phyloP scores from a whole-genome alignment of 371 early-diverging fungal species.

The Mortierella sp. region DNA sequence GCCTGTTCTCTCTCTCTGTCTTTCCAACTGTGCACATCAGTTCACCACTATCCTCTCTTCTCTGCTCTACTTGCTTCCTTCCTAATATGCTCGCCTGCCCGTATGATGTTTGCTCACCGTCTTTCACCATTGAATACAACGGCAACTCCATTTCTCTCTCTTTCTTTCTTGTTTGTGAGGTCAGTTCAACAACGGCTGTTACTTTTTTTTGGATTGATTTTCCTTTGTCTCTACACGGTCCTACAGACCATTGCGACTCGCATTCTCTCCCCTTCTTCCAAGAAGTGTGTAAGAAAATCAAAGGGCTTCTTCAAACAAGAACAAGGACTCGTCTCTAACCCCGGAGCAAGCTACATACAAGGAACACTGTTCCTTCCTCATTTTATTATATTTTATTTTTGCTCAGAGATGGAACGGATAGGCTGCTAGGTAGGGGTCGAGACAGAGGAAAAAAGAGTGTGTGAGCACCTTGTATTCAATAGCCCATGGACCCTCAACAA shows the following conservation, averaged over 20 bases:
- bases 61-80: background rate
- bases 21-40: background rate
- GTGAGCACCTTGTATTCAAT: background rate
- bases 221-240: background rate
- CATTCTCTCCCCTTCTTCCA: background rate
- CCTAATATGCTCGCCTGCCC: background rate
- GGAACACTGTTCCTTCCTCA: too few relatives aligned
- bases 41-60: background rate
- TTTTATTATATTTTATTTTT: background rate
- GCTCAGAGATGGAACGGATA: background rate
- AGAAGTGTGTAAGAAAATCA: background rate
- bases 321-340: too few relatives aligned
- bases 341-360: background rate
- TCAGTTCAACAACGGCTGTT: background rate
- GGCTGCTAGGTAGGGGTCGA: background rate
- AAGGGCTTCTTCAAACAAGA: background rate
- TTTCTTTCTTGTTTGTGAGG: too few relatives aligned
- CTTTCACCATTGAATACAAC: background rate
- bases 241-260: background rate
- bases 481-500: conserved; percentile 4
- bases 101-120: background rate
- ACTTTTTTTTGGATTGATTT: background rate
- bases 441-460: background rate
- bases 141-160: background rate
- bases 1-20: too few relatives aligned